phyloP scores from a whole-genome alignment of 148 eudicot species.

The Arctostaphylos glauca region DNA sequence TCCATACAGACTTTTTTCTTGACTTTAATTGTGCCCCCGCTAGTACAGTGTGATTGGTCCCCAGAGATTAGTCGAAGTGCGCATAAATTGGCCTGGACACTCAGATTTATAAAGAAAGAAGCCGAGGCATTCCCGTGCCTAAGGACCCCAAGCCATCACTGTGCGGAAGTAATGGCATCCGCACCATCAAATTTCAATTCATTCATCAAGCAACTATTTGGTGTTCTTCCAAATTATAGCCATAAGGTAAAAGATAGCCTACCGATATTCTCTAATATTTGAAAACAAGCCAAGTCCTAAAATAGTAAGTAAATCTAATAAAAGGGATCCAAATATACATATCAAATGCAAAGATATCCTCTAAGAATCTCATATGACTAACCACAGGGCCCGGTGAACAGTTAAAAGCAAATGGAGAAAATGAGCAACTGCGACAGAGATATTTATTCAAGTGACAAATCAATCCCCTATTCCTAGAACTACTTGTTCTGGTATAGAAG shows the following conservation, averaged over 20 bases:
- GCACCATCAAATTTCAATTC: background rate
- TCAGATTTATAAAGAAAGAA: background rate
- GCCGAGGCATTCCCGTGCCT: background rate
- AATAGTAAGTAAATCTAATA: background rate
- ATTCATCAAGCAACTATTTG: background rate
- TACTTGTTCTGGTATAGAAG: background rate
- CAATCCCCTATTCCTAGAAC: background rate
- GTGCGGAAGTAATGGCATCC: background rate
- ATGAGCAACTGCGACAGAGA: background rate
- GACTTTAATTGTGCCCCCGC: too few relatives aligned
- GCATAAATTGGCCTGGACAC: too few relatives aligned
- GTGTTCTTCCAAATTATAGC: background rate
- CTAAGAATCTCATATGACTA: background rate
- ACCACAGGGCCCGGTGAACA: background rate
- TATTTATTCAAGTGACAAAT: conserved; percentile 1
- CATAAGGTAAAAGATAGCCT: background rate
- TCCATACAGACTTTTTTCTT: too few relatives aligned
- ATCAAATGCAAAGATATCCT: background rate
- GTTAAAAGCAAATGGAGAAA: background rate
- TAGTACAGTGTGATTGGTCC: too few relatives aligned
- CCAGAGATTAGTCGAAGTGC: too few relatives aligned
- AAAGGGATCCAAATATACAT: background rate
- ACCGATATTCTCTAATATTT: background rate
- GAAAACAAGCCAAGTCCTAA: background rate
- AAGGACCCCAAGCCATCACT: background rate